Percentiles rank a stretch among this genome's conserved stretches.
Conservation (phyloP, 495 filamentous ascomycete genomes). For the Neurospora discreta region DNA sequence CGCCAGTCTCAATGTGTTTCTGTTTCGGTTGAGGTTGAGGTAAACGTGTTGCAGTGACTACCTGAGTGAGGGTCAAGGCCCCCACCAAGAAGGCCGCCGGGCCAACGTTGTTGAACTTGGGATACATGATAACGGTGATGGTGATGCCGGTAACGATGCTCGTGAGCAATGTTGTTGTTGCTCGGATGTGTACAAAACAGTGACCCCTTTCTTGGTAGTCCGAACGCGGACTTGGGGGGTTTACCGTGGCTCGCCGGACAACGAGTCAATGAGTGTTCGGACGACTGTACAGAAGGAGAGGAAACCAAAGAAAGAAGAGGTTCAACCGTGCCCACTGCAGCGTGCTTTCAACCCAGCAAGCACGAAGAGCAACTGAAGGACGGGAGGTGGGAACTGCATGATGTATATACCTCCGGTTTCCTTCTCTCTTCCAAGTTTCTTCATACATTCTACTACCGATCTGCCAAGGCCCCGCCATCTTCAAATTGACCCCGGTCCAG, state of each 20-base stretch:
- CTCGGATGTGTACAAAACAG: background rate
- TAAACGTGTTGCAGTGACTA: background rate
- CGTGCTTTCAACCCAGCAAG: background rate
- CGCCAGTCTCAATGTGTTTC: background rate
- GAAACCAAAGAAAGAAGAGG: background rate
- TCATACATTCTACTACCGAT: background rate
- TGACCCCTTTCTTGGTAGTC: background rate
- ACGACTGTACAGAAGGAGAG: background rate
- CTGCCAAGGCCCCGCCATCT: background rate
- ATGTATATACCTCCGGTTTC: background rate
- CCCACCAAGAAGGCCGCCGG: background rate
- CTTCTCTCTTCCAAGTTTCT: background rate
- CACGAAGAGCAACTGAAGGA: background rate
- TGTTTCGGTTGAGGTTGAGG: background rate
- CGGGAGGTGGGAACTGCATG: background rate
- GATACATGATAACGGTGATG: background rate
- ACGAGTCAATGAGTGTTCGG: background rate
- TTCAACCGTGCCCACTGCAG: background rate
- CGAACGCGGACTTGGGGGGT: background rate
- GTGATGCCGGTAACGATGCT: background rate
- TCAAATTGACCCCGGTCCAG: background rate
- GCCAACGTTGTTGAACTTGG: background rate
- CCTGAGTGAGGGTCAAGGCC: background rate
- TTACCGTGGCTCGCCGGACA: background rate
- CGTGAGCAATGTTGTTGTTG: background rate